phyloP scores from a whole-genome alignment of 2,329 filamentous ascomycete species.

The Cytospora schulzeri region DNA sequence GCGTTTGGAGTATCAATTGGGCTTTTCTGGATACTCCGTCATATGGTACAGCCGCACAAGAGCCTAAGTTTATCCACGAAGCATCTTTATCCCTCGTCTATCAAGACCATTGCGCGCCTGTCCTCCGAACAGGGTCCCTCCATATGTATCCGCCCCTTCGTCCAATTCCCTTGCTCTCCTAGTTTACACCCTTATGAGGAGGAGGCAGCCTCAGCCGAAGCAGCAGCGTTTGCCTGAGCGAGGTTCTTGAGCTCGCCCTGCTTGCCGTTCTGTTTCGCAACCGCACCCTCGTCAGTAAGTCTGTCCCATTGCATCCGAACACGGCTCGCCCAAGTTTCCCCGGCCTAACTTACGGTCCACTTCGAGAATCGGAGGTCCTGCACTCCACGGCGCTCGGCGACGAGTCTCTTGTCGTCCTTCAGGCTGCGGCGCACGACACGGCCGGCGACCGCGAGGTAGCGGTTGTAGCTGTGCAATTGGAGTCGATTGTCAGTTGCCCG shows the following conservation, averaged over 20 bases:
- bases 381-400: slow-evolving; percentile 86
- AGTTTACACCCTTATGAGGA: slow-evolving; percentile 27
- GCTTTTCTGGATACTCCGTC: not conserved
- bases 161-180: not conserved
- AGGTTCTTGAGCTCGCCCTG: slow-evolving; percentile 83
- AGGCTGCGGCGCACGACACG: slow-evolving; percentile 94
- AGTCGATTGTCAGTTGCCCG: slow-evolving; percentile 19
- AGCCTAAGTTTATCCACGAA: not conserved
- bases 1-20: slow-evolving; percentile 15
- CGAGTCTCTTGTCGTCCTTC: slow-evolving; percentile 90
- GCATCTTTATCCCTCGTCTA: not conserved
- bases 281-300: slow-evolving; percentile 33
- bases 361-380: slow-evolving; percentile 88
- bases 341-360: slow-evolving; percentile 78
- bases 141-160: not conserved
- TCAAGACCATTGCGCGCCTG: not conserved
- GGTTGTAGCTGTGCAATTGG: slow-evolving; percentile 81
- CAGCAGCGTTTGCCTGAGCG: slow-evolving; percentile 54
- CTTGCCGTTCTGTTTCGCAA: slow-evolving; percentile 82
- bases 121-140: not conserved
- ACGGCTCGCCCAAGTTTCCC: not conserved
- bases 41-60: slow-evolving; percentile 8
- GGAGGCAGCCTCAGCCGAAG: slow-evolving; percentile 38
- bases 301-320: slow-evolving; percentile 5
- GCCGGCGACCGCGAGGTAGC: slow-evolving; percentile 94